Evolutionary conservation across 83 land plant genomes (phyloP).

Genomic region (Picea mariana): DNA sequence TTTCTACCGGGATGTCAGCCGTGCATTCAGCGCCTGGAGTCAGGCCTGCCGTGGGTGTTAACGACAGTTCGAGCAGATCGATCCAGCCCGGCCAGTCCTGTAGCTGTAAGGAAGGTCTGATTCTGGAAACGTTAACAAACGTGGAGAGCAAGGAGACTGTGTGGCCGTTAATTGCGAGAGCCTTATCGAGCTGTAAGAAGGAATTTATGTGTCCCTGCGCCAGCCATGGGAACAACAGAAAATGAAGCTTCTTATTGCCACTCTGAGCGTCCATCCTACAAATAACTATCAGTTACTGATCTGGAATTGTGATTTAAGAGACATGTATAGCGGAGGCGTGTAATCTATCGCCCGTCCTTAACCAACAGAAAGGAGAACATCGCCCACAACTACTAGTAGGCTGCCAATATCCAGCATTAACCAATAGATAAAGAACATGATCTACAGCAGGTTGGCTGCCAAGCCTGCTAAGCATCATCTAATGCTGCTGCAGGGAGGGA

Average conservation of each 20-base stretch:
- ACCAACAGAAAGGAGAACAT: no score
- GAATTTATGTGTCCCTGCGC: constrained; percentile 49
- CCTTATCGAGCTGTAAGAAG: constrained; percentile 31
- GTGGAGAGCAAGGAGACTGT: constrained; percentile 36
- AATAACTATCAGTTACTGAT: no score
- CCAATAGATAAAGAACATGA: no score
- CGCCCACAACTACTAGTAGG: no score
- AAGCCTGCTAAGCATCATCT: no score
- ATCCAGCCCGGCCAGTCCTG: not conserved
- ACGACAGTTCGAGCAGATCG: constrained; percentile 3
- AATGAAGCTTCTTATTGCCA: constrained; percentile 2
- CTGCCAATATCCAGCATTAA: no score
- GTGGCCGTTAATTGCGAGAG: constrained; percentile 22
- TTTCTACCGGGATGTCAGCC: constrained; percentile 18
- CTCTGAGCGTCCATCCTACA: no score
- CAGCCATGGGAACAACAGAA: constrained; percentile 39
- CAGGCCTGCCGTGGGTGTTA: constrained; percentile 20
- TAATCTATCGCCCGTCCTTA: no score
- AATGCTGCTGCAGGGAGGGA: no score
- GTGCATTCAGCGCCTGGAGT: constrained; percentile 26
- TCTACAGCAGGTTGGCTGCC: no score
- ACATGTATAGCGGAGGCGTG: no score
- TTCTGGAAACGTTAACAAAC: constrained; percentile 23
- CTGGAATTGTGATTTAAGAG: no score
- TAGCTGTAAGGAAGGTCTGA: not conserved